A percentile compares a stretch with the other conserved stretches of the same genome.
These are phyloP conservation scores for Sporobolomyces pararoseus DNA, from an alignment of 768 basidiomycete genomes.

Conservation along the genomic window DNA sequence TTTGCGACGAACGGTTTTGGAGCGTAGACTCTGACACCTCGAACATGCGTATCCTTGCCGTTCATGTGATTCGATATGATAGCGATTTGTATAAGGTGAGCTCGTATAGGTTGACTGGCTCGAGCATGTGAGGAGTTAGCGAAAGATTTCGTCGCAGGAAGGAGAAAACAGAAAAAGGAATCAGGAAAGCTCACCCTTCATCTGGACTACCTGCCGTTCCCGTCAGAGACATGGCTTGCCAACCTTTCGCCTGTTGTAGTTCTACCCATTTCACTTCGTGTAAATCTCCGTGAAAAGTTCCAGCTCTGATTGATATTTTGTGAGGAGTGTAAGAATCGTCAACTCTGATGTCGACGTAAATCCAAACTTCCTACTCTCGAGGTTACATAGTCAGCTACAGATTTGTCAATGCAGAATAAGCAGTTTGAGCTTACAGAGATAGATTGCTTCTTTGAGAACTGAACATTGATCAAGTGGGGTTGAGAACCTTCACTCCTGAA, in stretches of 20 bases:
- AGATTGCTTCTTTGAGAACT: conserved; percentile 83
- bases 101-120: conserved; percentile 74
- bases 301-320: conserved; percentile 81
- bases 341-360: conserved; percentile 70
- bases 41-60: conserved; percentile 96
- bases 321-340: conserved; percentile 98
- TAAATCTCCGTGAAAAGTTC: conserved; percentile 83
- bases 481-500: conserved; percentile 77
- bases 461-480: conserved; percentile 89
- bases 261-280: conserved; percentile 72
- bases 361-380: conserved; percentile 68
- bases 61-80: conserved; percentile 93
- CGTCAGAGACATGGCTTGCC: conserved; percentile 80
- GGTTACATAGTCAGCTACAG: not conserved
- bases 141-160: not conserved
- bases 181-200: conserved; percentile 61
- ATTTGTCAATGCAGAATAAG: not conserved
- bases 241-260: conserved; percentile 86
- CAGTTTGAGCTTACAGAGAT: conserved; percentile 62
- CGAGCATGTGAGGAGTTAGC: not conserved
- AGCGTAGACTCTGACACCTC: conserved; percentile 81
- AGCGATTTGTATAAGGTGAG: conserved; percentile 84
- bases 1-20: conserved; percentile 65
- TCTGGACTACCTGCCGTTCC: conserved; percentile 75
- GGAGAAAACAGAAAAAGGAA: conserved; percentile 4